A percentile compares a stretch with the other conserved stretches of the same genome.
Conservation (phyloP, 2,329 filamentous ascomycete species). For the Ophiostoma piceae region DNA sequence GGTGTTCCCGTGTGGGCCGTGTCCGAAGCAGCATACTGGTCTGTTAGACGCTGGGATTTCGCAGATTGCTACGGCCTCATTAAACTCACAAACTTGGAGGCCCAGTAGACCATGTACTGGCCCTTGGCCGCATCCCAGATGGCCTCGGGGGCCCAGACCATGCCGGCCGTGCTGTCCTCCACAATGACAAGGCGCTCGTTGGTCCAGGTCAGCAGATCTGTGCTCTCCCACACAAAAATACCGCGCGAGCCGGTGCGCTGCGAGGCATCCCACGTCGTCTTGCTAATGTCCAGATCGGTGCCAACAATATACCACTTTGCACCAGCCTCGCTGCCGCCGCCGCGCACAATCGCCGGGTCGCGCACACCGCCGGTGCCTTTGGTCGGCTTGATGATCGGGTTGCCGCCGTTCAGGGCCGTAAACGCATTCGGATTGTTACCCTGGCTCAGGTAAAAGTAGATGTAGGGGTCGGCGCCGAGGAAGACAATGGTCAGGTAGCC, state of each 20-base stretch:
- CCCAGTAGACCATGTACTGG: slow-evolving; percentile 45
- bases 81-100: slow-evolving; percentile 38
- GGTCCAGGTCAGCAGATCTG: slow-evolving; percentile 46
- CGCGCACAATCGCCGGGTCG: slow-evolving; percentile 47
- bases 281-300: slow-evolving; percentile 49
- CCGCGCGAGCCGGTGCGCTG: slow-evolving; percentile 47
- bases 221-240: slow-evolving; percentile 53
- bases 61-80: not conserved
- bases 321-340: slow-evolving; percentile 43
- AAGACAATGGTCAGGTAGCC: slow-evolving; percentile 53
- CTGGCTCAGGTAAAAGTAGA: slow-evolving; percentile 51
- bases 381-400: slow-evolving; percentile 45
- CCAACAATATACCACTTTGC: slow-evolving; percentile 53
- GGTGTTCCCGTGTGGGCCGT: slow-evolving; percentile 44
- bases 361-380: slow-evolving; percentile 49
- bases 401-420: slow-evolving; percentile 45
- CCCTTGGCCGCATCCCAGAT: slow-evolving; percentile 46
- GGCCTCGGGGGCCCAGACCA: slow-evolving; percentile 55
- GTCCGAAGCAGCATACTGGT: slow-evolving; percentile 42
- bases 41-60: not conserved
- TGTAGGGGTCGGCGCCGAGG: slow-evolving; percentile 47
- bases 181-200: slow-evolving; percentile 46
- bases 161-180: slow-evolving; percentile 49
- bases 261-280: slow-evolving; percentile 50
- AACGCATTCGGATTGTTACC: slow-evolving; percentile 48